Base-by-base conservation (phyloP, 495 filamentous ascomycete species). In the Penicillium psychrofluorescens region DNA sequence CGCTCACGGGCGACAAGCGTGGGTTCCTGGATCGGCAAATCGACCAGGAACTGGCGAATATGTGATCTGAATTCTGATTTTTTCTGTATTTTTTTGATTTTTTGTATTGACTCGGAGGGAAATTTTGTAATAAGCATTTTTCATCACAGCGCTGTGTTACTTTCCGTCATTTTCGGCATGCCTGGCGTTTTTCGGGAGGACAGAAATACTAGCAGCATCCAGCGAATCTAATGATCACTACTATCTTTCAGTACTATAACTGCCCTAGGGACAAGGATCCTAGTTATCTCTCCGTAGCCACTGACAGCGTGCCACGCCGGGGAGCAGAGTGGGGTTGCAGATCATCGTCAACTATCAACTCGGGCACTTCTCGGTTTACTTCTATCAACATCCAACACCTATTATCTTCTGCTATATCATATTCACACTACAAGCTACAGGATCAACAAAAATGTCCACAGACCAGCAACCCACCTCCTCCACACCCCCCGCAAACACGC, bases 21-120 rank as follows among this genome's bases (percentile, higher is more conserved):
- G 76, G 75, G 16, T 95, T 92, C 71, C 70, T 96, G 63, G 91
- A 96, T 66, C 76, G 80, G 51, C 81, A 86, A 69, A 97, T 98
- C 66, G 92, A 98, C 66, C 78, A 78, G 41, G 91, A 96, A 67
- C 71, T 98, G 52, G 89, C 90, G 40, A 95, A 86, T 65, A 95
- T 96, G 90, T 94, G 73, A 75, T 56, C 16, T 44, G 34, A 43
- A 43, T 36, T 38, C 29, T 14, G 16, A 11, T 40, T 33, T 32
- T 47, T 46, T 43, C 6, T 36, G 32, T 49, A 27, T 47, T 45
- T 45, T 31, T 46, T 41, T 40, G 40, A 15, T 22, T 14, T 39
- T 47, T 38, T 35, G 29, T 46, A 33, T 45, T 48, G 47, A 46
- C 36, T 45, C 27, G 22, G 22, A n/a, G 22, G 22, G 6, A 22